Conservation (phyloP, 139 green algal species). For the Chlorella sp. region DNA sequence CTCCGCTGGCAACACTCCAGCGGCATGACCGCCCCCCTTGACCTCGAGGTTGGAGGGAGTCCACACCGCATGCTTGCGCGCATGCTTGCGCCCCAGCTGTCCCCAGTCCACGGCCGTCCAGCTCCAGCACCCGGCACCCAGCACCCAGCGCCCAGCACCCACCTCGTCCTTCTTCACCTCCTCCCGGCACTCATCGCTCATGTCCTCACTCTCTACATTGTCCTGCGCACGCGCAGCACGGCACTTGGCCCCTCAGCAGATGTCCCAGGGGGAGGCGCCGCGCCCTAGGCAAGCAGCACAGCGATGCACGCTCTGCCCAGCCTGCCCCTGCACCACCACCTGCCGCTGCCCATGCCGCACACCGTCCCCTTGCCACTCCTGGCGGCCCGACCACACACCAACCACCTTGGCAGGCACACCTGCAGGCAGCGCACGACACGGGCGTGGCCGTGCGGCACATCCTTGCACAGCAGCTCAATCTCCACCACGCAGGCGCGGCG, state of each 20-base stretch:
- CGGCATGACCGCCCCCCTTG: too few relatives aligned
- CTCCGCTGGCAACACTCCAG: too few relatives aligned
- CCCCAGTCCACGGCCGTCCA: too few relatives aligned
- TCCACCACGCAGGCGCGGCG: slow-evolving; percentile 76
- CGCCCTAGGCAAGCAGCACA: too few relatives aligned
- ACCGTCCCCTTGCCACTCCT: background rate
- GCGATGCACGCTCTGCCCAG: background rate
- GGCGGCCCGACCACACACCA: background rate
- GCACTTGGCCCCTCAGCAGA: too few relatives aligned
- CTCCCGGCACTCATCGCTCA: slow-evolving; percentile 73
- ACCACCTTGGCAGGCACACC: background rate
- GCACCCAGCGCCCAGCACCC: background rate
- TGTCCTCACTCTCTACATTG: slow-evolving; percentile 67
- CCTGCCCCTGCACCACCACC: background rate
- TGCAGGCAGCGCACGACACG: slow-evolving; percentile 69
- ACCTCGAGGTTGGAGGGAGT: background rate
- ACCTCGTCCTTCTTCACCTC: slow-evolving; percentile 68
- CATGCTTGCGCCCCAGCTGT: too few relatives aligned
- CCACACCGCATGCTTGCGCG: background rate
- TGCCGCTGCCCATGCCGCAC: background rate
- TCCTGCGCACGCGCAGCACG: too few relatives aligned
- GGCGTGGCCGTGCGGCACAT: slow-evolving; percentile 75
- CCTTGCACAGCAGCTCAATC: slow-evolving; percentile 73
- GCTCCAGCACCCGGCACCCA: background rate
- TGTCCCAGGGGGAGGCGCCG: too few relatives aligned